Conservation (phyloP, 140 eudicot species). For the Ambrosia hybrid region DNA sequence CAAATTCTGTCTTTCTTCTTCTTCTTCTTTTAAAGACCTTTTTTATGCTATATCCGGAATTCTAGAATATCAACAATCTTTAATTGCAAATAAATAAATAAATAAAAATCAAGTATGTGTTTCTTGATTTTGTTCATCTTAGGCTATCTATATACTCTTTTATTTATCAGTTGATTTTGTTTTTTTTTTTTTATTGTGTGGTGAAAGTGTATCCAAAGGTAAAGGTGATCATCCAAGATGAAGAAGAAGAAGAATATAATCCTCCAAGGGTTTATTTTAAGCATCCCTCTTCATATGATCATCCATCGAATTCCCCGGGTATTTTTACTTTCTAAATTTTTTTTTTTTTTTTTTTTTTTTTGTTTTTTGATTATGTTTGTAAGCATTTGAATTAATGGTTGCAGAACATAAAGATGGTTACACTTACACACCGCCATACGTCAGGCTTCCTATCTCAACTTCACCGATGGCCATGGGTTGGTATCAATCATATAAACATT, state of each 20-base stretch:
- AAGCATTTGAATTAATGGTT: not conserved
- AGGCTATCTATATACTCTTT: slow-evolving; percentile 10
- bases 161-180: not conserved
- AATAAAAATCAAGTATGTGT: slow-evolving; percentile 14
- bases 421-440: slow-evolving; percentile 38
- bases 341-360: not conserved
- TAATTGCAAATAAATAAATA: not conserved
- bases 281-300: slow-evolving; percentile 23
- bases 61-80: not conserved
- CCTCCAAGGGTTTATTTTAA: slow-evolving; percentile 36
- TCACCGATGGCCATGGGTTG: slow-evolving; percentile 32
- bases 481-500: slow-evolving; percentile 40
- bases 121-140: slow-evolving; percentile 13
- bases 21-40: not conserved
- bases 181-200: slow-evolving; percentile 19
- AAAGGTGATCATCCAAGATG: slow-evolving; percentile 53
- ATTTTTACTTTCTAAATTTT: not conserved
- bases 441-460: slow-evolving; percentile 40
- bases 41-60: not conserved
- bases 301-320: slow-evolving; percentile 32
- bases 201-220: slow-evolving; percentile 64
- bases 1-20: too few relatives aligned
- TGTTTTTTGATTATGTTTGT: too few relatives aligned
- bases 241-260: slow-evolving; percentile 28
- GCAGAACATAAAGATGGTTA: slow-evolving; percentile 32